Conservation (phyloP, 768 basidiomycete genomes). For the Steccherinum ochraceum region DNA sequence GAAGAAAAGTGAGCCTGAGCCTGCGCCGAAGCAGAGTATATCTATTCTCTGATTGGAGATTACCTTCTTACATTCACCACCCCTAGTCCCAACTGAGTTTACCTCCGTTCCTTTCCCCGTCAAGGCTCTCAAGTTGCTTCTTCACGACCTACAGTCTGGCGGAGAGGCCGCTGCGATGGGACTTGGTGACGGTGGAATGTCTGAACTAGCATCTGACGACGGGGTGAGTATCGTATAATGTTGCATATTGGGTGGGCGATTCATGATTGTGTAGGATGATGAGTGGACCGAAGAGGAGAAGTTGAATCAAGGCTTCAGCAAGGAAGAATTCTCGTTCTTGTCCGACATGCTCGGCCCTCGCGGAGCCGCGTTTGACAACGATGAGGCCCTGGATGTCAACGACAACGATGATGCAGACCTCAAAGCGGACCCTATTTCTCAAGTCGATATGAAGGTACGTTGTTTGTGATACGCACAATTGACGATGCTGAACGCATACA, state of each 20-base stretch:
- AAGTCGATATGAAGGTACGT: constrained; percentile 72
- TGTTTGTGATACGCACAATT: neutral
- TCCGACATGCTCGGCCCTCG: constrained; percentile 78
- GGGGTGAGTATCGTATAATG: constrained; percentile 48
- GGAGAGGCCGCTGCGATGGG: constrained; percentile 69
- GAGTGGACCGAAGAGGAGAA: constrained; percentile 94
- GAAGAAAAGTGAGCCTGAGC: constrained; percentile 59
- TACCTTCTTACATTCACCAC: constrained; percentile 14
- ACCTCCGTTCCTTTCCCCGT: constrained; percentile 82
- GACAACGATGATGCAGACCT: constrained; percentile 83
- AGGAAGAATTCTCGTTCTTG: constrained; percentile 78
- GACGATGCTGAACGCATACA: neutral
- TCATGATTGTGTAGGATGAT: constrained; percentile 61
- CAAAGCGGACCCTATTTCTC: constrained; percentile 76
- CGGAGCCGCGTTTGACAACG: constrained; percentile 68
- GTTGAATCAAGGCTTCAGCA: constrained; percentile 47
- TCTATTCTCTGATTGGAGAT: neutral
- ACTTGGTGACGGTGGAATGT: constrained; percentile 29
- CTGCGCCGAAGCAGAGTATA: constrained; percentile 7
- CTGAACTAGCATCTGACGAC: constrained; percentile 70
- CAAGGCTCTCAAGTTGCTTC: constrained; percentile 85
- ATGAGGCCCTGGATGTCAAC: constrained; percentile 66
- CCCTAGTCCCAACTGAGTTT: constrained; percentile 78
- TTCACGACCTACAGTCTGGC: constrained; percentile 77
- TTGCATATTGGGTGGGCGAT: neutral